These are phyloP conservation scores for Leishmania gerbilli DNA, from an alignment of 208 protist genomes.

Conservation along the genomic window DNA sequence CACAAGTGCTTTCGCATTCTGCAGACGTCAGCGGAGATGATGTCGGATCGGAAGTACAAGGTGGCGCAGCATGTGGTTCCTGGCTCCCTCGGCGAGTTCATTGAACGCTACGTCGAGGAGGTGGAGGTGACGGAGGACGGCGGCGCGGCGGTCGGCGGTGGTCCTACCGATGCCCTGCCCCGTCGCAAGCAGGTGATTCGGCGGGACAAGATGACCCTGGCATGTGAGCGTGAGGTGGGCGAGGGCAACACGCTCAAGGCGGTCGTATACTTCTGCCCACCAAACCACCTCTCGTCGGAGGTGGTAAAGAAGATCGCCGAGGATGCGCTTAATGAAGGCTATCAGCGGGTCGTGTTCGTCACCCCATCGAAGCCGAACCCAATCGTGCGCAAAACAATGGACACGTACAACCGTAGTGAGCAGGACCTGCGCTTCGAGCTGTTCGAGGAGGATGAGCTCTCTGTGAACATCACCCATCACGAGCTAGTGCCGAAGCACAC, in stretches of 20 bases:
- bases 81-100: conserved; percentile 64
- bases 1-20: conserved; percentile 84
- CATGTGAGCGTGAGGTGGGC: conserved; percentile 59
- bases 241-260: conserved; percentile 48
- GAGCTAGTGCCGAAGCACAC: conserved; percentile 96
- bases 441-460: conserved; percentile 95
- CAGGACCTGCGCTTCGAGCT: conserved; percentile 86
- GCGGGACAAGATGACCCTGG: conserved; percentile 87
- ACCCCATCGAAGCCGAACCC: conserved; percentile 61
- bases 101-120: conserved; percentile 56
- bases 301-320: conserved; percentile 63
- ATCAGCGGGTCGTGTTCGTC: conserved; percentile 73
- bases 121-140: conserved; percentile 17
- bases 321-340: conserved; percentile 45
- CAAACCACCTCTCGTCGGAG: conserved; percentile 57
- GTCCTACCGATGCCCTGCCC: not conserved
- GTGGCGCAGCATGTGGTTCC: conserved; percentile 57
- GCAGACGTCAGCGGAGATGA: conserved; percentile 85
- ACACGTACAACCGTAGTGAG: conserved; percentile 69
- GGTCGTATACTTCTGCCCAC: conserved; percentile 73
- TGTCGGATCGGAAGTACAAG: conserved; percentile 79
- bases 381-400: conserved; percentile 70
- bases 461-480: conserved; percentile 98
- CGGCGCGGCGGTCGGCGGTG: not conserved
- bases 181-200: conserved; percentile 41